phyloP scores from a whole-genome alignment of 2,329 filamentous ascomycete genomes.

The Harringtonia lauricola region DNA sequence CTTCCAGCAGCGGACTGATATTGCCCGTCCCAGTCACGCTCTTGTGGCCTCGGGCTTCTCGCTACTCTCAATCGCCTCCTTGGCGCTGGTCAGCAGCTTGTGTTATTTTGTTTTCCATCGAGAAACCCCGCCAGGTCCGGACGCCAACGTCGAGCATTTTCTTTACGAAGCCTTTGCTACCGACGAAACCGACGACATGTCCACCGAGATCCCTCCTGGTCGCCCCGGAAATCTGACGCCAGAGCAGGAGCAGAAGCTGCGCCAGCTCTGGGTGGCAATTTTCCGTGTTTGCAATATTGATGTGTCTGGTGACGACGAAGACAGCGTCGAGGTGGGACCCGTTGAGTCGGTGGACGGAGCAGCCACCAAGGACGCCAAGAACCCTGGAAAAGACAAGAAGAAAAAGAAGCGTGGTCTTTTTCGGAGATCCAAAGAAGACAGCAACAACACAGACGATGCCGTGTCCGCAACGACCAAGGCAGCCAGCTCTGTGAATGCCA shows the following conservation, averaged over 20 bases:
- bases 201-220: slow-evolving; percentile 45
- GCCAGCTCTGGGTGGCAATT: slow-evolving; percentile 71
- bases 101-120: background rate
- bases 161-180: background rate
- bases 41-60: slow-evolving; percentile 7
- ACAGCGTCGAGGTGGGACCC: slow-evolving; percentile 12
- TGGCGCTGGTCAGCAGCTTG: background rate
- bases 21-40: background rate
- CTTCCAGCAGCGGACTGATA: background rate
- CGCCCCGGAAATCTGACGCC: slow-evolving; percentile 78
- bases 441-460: slow-evolving; percentile 23
- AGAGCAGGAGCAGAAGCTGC: slow-evolving; percentile 80
- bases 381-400: slow-evolving; percentile 54
- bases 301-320: slow-evolving; percentile 20
- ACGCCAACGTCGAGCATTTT: background rate
- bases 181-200: slow-evolving; percentile 6
- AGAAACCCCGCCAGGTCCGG: background rate
- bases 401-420: slow-evolving; percentile 63
- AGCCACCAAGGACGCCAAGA: slow-evolving; percentile 25
- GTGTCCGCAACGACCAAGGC: background rate
- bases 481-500: slow-evolving; percentile 11
- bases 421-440: slow-evolving; percentile 46
- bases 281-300: slow-evolving; percentile 64
- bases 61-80: slow-evolving; percentile 1
- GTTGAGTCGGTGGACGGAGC: slow-evolving; percentile 11